Evolutionary conservation across 176 grass and related monocot species (phyloP).

Genomic region (Thinopyrum elongatum): DNA sequence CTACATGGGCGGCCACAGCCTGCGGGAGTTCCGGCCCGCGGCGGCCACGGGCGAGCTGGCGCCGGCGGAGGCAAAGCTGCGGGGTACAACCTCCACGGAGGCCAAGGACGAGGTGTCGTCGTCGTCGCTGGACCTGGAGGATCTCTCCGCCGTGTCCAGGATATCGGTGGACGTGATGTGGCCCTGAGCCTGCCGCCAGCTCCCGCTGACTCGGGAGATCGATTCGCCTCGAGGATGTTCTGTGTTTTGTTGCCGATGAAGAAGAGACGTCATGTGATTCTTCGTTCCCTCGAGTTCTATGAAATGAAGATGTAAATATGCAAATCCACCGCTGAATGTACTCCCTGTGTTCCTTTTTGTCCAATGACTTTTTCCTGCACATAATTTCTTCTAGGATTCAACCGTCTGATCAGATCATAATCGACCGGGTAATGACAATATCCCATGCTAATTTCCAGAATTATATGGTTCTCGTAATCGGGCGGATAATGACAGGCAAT

Average conservation of each 20-base stretch:
- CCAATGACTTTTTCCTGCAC: too few species aligned
- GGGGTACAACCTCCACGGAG: background rate
- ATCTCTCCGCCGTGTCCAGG: constrained; percentile 4
- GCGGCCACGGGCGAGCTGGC: background rate
- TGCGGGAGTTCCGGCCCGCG: constrained; percentile 29
- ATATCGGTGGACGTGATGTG: constrained; percentile 49
- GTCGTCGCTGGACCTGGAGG: constrained; percentile 43
- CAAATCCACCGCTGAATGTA: background rate
- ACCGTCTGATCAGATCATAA: background rate
- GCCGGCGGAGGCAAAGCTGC: background rate
- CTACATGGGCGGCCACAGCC: constrained; percentile 39
- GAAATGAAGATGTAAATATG: constrained; percentile 9
- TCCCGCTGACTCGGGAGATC: background rate
- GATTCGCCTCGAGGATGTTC: background rate
- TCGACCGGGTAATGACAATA: background rate
- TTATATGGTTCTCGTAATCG: background rate
- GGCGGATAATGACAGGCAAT: background rate
- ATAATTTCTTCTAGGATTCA: background rate
- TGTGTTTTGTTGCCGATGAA: background rate
- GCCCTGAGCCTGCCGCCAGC: constrained; percentile 21
- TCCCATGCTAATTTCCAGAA: background rate
- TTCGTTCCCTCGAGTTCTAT: background rate
- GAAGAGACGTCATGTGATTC: background rate
- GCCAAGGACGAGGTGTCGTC: background rate
- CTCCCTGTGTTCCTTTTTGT: background rate